Conservation (phyloP, 2,329 filamentous ascomycete species). For the Cladosporium halotolerans region DNA sequence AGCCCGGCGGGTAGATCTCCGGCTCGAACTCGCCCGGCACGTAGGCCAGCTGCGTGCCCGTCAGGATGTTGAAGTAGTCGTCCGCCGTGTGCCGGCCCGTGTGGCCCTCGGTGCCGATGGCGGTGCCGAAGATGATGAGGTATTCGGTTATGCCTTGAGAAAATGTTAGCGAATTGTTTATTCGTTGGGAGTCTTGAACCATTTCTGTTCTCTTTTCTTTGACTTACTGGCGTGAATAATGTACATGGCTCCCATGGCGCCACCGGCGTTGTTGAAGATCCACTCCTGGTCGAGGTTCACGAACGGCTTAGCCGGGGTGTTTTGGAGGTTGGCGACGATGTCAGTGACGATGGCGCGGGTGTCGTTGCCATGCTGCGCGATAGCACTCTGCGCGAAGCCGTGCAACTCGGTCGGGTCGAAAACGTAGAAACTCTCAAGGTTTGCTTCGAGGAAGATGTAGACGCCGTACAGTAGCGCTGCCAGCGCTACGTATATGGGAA, state of each 20-base stretch:
- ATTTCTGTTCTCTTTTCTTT: neutral
- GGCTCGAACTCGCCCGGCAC: constrained; percentile 59
- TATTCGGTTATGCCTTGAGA: constrained; percentile 68
- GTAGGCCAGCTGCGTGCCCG: constrained; percentile 71
- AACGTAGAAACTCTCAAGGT: constrained; percentile 58
- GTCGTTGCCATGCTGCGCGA: constrained; percentile 67
- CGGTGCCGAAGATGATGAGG: constrained; percentile 79
- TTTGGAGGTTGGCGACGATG: constrained; percentile 63
- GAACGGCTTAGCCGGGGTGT: constrained; percentile 30
- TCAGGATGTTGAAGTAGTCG: constrained; percentile 90
- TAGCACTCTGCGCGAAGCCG: constrained; percentile 58
- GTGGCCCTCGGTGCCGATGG: constrained; percentile 82
- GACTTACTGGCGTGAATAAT: constrained; percentile 74
- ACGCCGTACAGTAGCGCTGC: constrained; percentile 50
- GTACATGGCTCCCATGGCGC: constrained; percentile 88
- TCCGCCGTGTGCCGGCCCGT: constrained; percentile 82
- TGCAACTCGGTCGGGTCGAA: constrained; percentile 65
- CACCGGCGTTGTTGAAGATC: constrained; percentile 88
- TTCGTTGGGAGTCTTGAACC: too few relatives aligned
- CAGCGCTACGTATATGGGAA: constrained; percentile 50
- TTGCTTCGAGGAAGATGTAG: constrained; percentile 52
- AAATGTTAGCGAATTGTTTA: constrained; percentile 21
- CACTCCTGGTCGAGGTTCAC: constrained; percentile 57
- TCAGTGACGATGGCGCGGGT: constrained; percentile 61
- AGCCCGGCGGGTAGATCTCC: constrained; percentile 64